These are phyloP conservation scores for Cladobotryum protrusum DNA, from an alignment of 2,329 filamentous ascomycete species.

Conservation along the genomic window DNA sequence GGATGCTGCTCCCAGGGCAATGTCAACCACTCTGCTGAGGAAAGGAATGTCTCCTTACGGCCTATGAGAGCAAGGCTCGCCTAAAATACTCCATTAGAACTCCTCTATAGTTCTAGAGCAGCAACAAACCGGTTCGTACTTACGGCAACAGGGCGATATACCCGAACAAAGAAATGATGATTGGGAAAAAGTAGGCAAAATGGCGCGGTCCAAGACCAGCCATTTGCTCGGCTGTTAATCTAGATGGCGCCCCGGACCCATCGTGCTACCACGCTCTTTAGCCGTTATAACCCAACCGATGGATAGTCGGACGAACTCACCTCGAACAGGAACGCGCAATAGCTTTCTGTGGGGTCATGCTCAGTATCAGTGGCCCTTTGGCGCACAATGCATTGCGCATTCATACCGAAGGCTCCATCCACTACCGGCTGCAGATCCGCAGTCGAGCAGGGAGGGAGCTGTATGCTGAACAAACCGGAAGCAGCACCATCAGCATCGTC, in stretches of 20 bases:
- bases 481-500: slow-evolving; percentile 7
- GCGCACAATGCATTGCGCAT: slow-evolving; percentile 39
- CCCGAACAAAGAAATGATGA: slow-evolving; percentile 52
- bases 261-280: slow-evolving; percentile 35
- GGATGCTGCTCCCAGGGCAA: slow-evolving; percentile 47
- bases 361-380: slow-evolving; percentile 28
- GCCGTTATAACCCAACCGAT: no score
- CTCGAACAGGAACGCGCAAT: slow-evolving; percentile 50
- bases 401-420: slow-evolving; percentile 33
- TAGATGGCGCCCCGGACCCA: slow-evolving; percentile 34
- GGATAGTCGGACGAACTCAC: slow-evolving; percentile 26
- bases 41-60: slow-evolving; percentile 45
- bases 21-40: slow-evolving; percentile 44
- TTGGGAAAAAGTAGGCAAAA: slow-evolving; percentile 48
- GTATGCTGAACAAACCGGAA: slow-evolving; percentile 28
- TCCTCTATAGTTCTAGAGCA: neutral
- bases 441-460: slow-evolving; percentile 33
- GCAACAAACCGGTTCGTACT: slow-evolving; percentile 20
- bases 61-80: slow-evolving; percentile 43
- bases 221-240: slow-evolving; percentile 31
- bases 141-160: slow-evolving; percentile 49
- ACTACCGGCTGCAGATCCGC: slow-evolving; percentile 32
- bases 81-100: slow-evolving; percentile 21
- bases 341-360: slow-evolving; percentile 29
- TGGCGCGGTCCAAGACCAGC: slow-evolving; percentile 38